A percentile compares a stretch with the other conserved stretches of the same genome.
Evolutionary conservation across 2,329 filamentous ascomycete species (phyloP).

Genomic region (Sclerotinia minor): DNA sequence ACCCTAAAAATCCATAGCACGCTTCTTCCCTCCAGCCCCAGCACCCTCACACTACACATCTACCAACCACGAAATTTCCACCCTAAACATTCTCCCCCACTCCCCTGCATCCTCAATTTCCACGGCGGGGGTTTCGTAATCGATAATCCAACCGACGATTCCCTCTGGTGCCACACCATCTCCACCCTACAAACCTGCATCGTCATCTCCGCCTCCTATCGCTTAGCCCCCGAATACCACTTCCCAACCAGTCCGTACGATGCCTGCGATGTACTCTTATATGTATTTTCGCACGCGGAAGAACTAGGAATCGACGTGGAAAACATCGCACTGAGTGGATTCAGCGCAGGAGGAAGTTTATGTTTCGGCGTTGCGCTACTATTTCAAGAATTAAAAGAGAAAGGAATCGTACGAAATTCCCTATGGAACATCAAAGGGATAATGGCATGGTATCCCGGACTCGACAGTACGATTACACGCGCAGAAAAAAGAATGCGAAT

Average conservation of each 20-base stretch:
- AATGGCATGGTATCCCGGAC: slow-evolving; percentile 10
- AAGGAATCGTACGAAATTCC: slow-evolving; percentile 1
- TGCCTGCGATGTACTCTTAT: slow-evolving; percentile 50
- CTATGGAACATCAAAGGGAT: slow-evolving; percentile 8
- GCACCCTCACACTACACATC: slow-evolving; percentile 10
- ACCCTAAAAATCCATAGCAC: slow-evolving; percentile 4
- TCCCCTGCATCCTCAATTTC: slow-evolving; percentile 42
- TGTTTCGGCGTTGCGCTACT: slow-evolving; percentile 27
- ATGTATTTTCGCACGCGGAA: slow-evolving; percentile 31
- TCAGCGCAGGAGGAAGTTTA: slow-evolving; percentile 47
- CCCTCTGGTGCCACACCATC: slow-evolving; percentile 41
- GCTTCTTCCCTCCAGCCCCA: background rate
- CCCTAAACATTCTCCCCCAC: background rate
- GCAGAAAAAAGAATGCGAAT: slow-evolving; percentile 22
- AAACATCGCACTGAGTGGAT: slow-evolving; percentile 48
- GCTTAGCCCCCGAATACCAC: slow-evolving; percentile 49
- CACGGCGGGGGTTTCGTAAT: slow-evolving; percentile 44
- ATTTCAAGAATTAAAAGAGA: slow-evolving; percentile 24
- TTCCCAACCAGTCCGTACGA: slow-evolving; percentile 49
- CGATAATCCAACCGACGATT: slow-evolving; percentile 42
- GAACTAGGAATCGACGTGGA: slow-evolving; percentile 30
- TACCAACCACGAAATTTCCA: slow-evolving; percentile 7
- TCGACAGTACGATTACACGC: slow-evolving; percentile 26
- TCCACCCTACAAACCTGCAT: slow-evolving; percentile 45
- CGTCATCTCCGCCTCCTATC: slow-evolving; percentile 47